These are phyloP conservation scores for Magnusiomyces ingens DNA, from an alignment of 1,139 yeast genomes.

Conservation along the genomic window DNA sequence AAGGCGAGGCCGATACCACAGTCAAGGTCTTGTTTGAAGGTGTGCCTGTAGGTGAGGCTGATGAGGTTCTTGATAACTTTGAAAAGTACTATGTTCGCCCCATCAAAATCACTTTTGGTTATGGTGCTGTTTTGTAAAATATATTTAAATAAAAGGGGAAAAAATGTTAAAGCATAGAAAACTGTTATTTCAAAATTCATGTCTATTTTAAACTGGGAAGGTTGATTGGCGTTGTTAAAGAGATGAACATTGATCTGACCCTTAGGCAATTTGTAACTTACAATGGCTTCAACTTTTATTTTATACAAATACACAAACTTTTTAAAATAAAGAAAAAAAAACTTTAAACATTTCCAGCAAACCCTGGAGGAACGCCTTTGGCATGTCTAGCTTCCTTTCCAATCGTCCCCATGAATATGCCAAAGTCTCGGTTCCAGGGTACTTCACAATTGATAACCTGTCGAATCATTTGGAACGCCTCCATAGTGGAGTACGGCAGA, in stretches of 20 bases:
- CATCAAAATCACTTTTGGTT: constrained; percentile 87
- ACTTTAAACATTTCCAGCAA: constrained; percentile 28
- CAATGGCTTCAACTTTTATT: too few species aligned
- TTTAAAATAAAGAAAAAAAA: not conserved
- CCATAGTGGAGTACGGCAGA: constrained; percentile 77
- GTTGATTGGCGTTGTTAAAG: too few species aligned
- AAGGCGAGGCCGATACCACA: constrained; percentile 76
- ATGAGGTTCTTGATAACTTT: constrained; percentile 74
- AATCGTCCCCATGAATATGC: constrained; percentile 59
- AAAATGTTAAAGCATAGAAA: not conserved
- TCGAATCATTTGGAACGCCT: constrained; percentile 65
- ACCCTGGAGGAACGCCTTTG: constrained; percentile 84
- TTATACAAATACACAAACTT: too few species aligned
- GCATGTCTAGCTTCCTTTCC: constrained; percentile 59
- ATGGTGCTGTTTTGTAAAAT: constrained; percentile 41
- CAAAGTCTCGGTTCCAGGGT: constrained; percentile 67
- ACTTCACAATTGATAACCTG: constrained; percentile 57
- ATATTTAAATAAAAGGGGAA: not conserved
- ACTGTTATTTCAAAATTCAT: too few species aligned
- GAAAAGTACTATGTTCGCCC: constrained; percentile 83
- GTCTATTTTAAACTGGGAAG: too few species aligned
- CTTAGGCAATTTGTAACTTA: too few species aligned
- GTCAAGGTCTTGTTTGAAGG: constrained; percentile 77
- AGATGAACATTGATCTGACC: too few species aligned
- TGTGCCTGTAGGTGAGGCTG: constrained; percentile 97